Base-by-base conservation (phyloP, 768 basidiomycete genomes). In the Baorangia bicolor region DNA sequence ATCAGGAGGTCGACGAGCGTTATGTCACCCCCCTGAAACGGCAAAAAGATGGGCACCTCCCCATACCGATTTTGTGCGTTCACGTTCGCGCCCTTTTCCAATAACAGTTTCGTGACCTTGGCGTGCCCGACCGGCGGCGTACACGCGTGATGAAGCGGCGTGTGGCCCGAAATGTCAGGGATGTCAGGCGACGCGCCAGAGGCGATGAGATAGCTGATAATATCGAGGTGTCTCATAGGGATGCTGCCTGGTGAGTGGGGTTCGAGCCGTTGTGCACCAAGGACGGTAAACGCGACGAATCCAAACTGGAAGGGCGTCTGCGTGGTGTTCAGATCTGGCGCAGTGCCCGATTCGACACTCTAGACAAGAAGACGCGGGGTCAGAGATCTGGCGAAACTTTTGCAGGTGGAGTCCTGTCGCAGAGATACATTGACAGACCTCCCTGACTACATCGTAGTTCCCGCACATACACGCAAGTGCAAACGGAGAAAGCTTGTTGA, bases 31-130 rank as follows among this genome's bases (percentile, higher is more conserved):
- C 71, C 69, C 49, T 71, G 68, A 18, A 78, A 67, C 1, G 75
- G 69, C 4, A 64, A 64, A 34, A 65, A 64, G 7, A 82, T 41
- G 3, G 82, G 67, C 0, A 79, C 74, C 51, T 75, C 75, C 2
- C 82, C 82, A 51, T 78, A 81, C 14, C 75, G 74, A 47, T 79
- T 79, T 56, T 73, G 80, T 7, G 73, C 70, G 59, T 85, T 77
- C 9, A 78, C 74, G 55, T 83, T 72, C 5, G 81, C 83, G 3
- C 79, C 80, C 13, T 69, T 65, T 51, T 74, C 66, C n/a, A 84
- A 55, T 23, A 85, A 68, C 16, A 69, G 56, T 14, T 73, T 74
- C 0, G 70, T 66, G 20, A 82, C 63, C 12, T 73, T 69, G 9
- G 66, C 41, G 27, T 70, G 60, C 0, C 69, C 64, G 2, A 43